Conservation (phyloP, 306 rosid species). For the Arachis hypogaea region DNA sequence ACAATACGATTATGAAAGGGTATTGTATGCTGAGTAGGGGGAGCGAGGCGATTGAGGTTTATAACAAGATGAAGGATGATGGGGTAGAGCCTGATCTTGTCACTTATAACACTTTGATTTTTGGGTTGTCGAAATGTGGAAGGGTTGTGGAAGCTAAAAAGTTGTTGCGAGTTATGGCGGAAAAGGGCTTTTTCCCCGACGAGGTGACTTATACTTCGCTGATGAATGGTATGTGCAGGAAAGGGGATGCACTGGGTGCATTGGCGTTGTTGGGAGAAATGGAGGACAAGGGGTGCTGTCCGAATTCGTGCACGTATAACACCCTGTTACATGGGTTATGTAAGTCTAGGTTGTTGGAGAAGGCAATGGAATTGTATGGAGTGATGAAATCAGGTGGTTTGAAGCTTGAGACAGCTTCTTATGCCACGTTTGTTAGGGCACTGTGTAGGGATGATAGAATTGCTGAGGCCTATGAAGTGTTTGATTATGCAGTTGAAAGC, state of each 20-base stretch:
- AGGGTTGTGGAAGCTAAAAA: conserved; percentile 70
- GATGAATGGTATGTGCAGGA: conserved; percentile 91
- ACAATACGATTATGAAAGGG: conserved; percentile 87
- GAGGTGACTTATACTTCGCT: conserved; percentile 78
- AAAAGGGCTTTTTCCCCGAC: conserved; percentile 74
- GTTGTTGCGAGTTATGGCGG: conserved; percentile 66
- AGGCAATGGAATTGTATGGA: conserved; percentile 69
- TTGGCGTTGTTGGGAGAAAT: conserved; percentile 70
- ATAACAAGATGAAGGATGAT: conserved; percentile 73
- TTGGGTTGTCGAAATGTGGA: conserved; percentile 72
- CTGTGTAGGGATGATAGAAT: conserved; percentile 78
- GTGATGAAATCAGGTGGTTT: conserved; percentile 60
- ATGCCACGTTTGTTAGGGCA: conserved; percentile 74
- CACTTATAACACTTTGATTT: conserved; percentile 82
- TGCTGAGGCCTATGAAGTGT: conserved; percentile 86
- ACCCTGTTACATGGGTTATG: conserved; percentile 81
- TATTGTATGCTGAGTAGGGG: conserved; percentile 77
- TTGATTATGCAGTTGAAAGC: conserved; percentile 86
- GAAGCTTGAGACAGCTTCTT: conserved; percentile 81
- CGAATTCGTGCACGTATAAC: conserved; percentile 75
- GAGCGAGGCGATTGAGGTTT: conserved; percentile 71
- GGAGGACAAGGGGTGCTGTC: conserved; percentile 74
- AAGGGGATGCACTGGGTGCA: conserved; percentile 69
- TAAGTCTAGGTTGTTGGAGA: conserved; percentile 69
- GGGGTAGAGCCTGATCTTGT: conserved; percentile 88